phyloP scores from a whole-genome alignment of 164 flowering plant genomes.

The Litsea cubeba region DNA sequence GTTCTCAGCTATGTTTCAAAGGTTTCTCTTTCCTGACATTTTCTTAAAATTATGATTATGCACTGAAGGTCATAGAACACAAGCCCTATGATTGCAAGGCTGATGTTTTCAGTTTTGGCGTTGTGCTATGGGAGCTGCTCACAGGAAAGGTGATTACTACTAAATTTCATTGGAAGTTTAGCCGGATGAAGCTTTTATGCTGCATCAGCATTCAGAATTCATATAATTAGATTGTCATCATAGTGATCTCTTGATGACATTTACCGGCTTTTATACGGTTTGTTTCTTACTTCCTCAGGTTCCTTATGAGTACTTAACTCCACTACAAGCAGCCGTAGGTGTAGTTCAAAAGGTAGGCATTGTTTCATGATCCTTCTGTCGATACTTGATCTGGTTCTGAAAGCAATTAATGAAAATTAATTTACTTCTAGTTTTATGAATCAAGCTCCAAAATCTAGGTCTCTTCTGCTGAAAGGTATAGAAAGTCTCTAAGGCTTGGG shows the following conservation, averaged over 20 bases:
- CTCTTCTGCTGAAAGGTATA: background rate
- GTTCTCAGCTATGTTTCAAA: background rate
- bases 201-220: background rate
- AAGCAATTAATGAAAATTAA: background rate
- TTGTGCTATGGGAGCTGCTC: constrained; percentile 42
- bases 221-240: background rate
- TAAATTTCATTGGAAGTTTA: constrained; percentile 13
- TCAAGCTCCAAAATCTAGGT: too few relatives aligned
- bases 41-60: constrained; percentile 13
- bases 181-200: background rate
- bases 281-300: constrained; percentile 39
- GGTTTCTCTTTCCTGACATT: background rate
- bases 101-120: constrained; percentile 40
- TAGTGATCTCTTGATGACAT: background rate
- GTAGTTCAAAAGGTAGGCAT: constrained; percentile 84
- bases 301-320: constrained; percentile 73
- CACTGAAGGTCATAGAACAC: constrained; percentile 74
- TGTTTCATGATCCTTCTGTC: background rate
- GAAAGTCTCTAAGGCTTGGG: background rate
- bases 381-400: background rate
- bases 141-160: constrained; percentile 33
- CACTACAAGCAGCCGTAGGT: constrained; percentile 93
- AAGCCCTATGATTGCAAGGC: constrained; percentile 43
- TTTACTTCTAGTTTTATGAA: background rate
- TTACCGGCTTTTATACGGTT: background rate